phyloP scores from a whole-genome alignment of 345 rosid species.

The Camelina neglecta region DNA sequence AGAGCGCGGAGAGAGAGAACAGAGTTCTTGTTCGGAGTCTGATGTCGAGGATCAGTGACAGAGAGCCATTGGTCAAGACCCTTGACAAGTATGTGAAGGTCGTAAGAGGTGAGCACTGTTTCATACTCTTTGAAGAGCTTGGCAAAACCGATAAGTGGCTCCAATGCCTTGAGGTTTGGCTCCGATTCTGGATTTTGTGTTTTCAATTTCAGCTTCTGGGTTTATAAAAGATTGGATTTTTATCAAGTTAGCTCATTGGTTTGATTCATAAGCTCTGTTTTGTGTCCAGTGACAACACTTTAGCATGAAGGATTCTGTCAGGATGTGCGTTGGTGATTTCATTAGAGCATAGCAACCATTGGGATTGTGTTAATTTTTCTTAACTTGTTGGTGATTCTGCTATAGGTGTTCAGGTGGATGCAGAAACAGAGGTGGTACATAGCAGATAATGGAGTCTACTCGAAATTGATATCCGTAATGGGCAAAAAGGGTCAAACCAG shows the following conservation, averaged over 20 bases:
- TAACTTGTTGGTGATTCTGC: slow-evolving; percentile 10
- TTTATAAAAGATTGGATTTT: slow-evolving; percentile 9
- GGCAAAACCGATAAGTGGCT: slow-evolving; percentile 86
- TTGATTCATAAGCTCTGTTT: not conserved
- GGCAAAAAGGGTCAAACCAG: slow-evolving; percentile 88
- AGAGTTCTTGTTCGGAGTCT: slow-evolving; percentile 65
- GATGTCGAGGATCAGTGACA: slow-evolving; percentile 59
- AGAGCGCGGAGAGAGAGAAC: slow-evolving; percentile 53
- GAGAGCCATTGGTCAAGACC: slow-evolving; percentile 70
- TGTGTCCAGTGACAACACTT: not conserved
- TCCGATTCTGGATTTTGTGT: too few relatives aligned
- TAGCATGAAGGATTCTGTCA: not conserved
- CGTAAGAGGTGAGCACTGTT: slow-evolving; percentile 80
- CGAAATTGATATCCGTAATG: slow-evolving; percentile 81
- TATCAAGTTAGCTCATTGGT: not conserved
- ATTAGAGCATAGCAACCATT: not conserved
- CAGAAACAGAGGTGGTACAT: slow-evolving; percentile 94
- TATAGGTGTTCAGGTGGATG: slow-evolving; percentile 98
- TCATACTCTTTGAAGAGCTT: slow-evolving; percentile 89
- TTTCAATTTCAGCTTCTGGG: not conserved
- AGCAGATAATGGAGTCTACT: slow-evolving; percentile 83
- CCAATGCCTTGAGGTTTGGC: slow-evolving; percentile 81
- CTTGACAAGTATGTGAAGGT: slow-evolving; percentile 70
- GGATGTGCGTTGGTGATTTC: slow-evolving; percentile 4
- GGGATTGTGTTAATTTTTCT: not conserved